phyloP scores from a whole-genome alignment of 2,329 filamentous ascomycete genomes.

The Camillea tinctor region DNA sequence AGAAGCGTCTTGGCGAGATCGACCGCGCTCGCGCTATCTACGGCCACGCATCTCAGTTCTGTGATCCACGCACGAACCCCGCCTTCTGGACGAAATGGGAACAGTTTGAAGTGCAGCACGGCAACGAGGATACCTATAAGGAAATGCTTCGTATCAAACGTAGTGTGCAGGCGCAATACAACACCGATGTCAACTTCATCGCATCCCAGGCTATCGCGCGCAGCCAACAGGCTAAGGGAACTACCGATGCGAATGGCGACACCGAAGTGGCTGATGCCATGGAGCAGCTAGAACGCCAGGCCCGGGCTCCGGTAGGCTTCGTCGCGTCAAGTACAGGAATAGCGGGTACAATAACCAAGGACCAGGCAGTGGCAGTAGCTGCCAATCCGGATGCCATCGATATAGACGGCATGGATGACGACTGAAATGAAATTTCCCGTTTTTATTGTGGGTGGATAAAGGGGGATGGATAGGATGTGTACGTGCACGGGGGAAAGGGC shows the following conservation, averaged over 20 bases:
- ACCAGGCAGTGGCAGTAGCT: slow-evolving; percentile 44
- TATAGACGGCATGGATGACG: slow-evolving; percentile 69
- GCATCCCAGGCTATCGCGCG: slow-evolving; percentile 90
- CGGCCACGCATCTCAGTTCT: slow-evolving; percentile 94
- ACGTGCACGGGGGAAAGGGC: too few species aligned
- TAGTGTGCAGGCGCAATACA: slow-evolving; percentile 96
- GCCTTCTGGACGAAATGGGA: slow-evolving; percentile 98
- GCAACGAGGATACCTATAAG: slow-evolving; percentile 99
- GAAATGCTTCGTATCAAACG: slow-evolving; percentile 98
- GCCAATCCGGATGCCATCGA: slow-evolving; percentile 85
- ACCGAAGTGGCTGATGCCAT: slow-evolving; percentile 72
- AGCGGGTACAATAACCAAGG: slow-evolving; percentile 55
- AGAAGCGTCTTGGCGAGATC: slow-evolving; percentile 86
- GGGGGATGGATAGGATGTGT: slow-evolving; percentile 3
- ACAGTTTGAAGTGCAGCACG: slow-evolving; percentile 93
- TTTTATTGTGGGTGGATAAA: slow-evolving; percentile 5
- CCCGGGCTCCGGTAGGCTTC: slow-evolving; percentile 85
- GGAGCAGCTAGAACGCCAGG: slow-evolving; percentile 83
- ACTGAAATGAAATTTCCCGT: slow-evolving; percentile 26
- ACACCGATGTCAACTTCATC: slow-evolving; percentile 98
- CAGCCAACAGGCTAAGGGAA: slow-evolving; percentile 58
- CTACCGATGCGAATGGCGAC: slow-evolving; percentile 42
- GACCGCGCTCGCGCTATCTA: slow-evolving; percentile 95
- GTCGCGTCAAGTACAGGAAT: slow-evolving; percentile 80
- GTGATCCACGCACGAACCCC: slow-evolving; percentile 86